Conservation (phyloP, 768 basidiomycete genomes). For the Coprinopsis marcescibilis region DNA sequence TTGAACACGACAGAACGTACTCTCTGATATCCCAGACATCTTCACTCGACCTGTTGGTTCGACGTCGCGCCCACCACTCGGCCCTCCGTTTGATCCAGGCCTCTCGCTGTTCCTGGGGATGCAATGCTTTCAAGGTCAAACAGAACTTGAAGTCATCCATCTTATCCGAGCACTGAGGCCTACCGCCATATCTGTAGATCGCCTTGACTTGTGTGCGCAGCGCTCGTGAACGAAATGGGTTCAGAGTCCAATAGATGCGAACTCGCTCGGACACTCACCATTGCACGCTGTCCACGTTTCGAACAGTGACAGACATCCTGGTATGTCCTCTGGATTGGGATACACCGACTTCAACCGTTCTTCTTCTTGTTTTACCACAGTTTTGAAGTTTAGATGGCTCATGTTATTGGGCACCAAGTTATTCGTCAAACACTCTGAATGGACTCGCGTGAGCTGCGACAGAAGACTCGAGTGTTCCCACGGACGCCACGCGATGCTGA, state of each 20-base stretch:
- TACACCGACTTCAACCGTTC: slow-evolving; percentile 58
- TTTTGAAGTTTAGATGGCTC: slow-evolving; percentile 45
- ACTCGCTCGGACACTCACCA: no score
- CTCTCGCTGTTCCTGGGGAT: slow-evolving; percentile 71
- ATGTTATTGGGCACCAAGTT: slow-evolving; percentile 14
- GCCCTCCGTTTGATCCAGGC: slow-evolving; percentile 84
- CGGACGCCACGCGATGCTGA: no score
- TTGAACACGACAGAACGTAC: slow-evolving; percentile 39
- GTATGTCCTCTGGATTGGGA: slow-evolving; percentile 74
- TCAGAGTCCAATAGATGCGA: no score
- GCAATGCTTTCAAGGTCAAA: slow-evolving; percentile 71
- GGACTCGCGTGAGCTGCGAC: no score
- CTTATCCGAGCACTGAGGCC: slow-evolving; percentile 67
- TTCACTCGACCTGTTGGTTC: slow-evolving; percentile 80
- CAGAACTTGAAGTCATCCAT: slow-evolving; percentile 95
- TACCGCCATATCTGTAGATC: slow-evolving; percentile 79
- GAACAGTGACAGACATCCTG: slow-evolving; percentile 72
- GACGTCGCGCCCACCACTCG: slow-evolving; percentile 88
- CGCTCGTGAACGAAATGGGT: slow-evolving; percentile 34
- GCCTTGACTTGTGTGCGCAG: slow-evolving; percentile 76
- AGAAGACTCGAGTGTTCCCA: no score
- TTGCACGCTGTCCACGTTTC: slow-evolving; percentile 71
- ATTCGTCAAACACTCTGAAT: no score
- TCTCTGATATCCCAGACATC: slow-evolving; percentile 88
- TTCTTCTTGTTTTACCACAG: slow-evolving; percentile 61